A percentile compares a stretch with the other conserved stretches of the same genome.
Evolutionary conservation across 2,329 filamentous ascomycete species (phyloP).

Genomic region (Cercospora sp.): DNA sequence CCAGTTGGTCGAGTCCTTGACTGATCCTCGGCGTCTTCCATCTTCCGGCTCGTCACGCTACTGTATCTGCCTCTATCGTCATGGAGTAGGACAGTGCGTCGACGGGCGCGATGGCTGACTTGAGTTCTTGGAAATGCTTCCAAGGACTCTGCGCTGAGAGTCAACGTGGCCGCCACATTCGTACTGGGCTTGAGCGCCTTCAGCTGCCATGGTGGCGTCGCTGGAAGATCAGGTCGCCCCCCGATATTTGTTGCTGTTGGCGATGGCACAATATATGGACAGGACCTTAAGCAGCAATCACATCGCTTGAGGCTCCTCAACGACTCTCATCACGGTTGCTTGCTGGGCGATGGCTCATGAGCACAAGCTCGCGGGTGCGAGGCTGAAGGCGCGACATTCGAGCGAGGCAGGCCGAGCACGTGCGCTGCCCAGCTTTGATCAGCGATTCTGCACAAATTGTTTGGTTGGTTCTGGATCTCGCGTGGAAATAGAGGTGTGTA

Average conservation of each 20-base stretch:
- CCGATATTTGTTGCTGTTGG: neutral
- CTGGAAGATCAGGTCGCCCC: neutral
- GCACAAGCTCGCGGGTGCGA: neutral
- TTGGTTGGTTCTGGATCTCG: too few relatives aligned
- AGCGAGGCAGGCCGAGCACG: neutral
- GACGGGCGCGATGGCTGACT: neutral
- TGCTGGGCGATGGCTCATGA: neutral
- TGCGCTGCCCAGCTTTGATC: neutral
- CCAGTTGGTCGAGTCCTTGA: neutral
- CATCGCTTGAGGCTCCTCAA: neutral
- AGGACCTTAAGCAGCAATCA: neutral
- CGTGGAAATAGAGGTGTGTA: neutral
- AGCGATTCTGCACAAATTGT: too few relatives aligned
- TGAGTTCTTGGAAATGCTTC: neutral
- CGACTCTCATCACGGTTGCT: neutral
- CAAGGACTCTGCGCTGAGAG: neutral
- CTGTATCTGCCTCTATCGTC: neutral
- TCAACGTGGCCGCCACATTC: neutral
- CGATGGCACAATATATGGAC: neutral
- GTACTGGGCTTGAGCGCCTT: neutral
- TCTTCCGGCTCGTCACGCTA: neutral
- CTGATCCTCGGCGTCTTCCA: neutral
- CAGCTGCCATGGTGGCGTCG: neutral
- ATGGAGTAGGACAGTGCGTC: neutral
- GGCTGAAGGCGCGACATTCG: neutral